These are phyloP conservation scores for Amauroascus niger DNA, from an alignment of 2,329 filamentous ascomycete species.

Conservation along the genomic window DNA sequence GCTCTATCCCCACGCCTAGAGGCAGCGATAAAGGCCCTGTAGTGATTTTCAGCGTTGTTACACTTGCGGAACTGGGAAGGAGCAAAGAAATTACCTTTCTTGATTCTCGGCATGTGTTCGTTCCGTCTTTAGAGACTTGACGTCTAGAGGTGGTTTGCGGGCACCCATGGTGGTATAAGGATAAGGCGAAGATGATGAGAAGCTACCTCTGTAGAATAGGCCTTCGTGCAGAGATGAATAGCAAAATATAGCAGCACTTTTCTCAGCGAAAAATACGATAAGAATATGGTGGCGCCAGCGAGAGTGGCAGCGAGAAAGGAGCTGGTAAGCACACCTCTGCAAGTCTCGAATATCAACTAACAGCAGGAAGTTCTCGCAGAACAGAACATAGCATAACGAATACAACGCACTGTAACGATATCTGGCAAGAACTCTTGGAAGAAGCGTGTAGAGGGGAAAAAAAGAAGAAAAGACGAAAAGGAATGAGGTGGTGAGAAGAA, in stretches of 20 bases:
- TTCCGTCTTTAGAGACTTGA: slow-evolving; percentile 21
- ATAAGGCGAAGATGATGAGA: background rate
- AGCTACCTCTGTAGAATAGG: background rate
- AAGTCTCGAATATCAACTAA: background rate
- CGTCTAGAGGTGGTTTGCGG: slow-evolving; percentile 14
- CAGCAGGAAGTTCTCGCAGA: background rate
- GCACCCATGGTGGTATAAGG: background rate
- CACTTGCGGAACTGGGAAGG: background rate
- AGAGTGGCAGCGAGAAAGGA: background rate
- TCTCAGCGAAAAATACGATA: background rate
- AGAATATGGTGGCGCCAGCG: background rate
- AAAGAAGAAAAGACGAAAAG: background rate
- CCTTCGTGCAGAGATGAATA: background rate
- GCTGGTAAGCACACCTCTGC: background rate
- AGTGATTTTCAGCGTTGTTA: slow-evolving; percentile 15
- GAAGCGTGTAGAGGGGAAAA: background rate
- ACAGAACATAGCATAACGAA: background rate
- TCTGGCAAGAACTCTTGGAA: background rate
- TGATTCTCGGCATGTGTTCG: slow-evolving; percentile 33
- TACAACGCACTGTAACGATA: background rate
- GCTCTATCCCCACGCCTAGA: slow-evolving; percentile 79
- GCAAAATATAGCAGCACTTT: background rate
- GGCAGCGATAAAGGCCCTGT: slow-evolving; percentile 79
- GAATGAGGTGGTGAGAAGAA: background rate
- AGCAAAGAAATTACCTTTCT: slow-evolving; percentile 30